Conservation (phyloP, 2,329 filamentous ascomycete genomes). For the Sporothrix globosa region DNA sequence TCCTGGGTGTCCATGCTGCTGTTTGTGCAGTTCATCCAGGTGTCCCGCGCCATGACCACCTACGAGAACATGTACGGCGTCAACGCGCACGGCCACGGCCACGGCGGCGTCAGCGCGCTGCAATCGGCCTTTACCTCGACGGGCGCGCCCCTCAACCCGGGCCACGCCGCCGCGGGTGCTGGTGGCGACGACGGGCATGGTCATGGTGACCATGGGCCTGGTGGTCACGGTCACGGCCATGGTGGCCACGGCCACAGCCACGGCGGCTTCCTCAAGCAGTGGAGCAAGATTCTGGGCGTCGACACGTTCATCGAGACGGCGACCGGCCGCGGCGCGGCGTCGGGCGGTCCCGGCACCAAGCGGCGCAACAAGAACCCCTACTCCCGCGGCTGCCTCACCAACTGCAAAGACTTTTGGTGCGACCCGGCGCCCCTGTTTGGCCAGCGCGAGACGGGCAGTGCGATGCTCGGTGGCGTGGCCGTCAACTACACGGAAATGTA, state of each 20-base stretch:
- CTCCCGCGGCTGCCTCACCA: slow-evolving; percentile 77
- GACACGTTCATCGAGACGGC: slow-evolving; percentile 94
- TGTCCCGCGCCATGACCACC: slow-evolving; percentile 90
- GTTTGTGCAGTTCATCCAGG: slow-evolving; percentile 89
- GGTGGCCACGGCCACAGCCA: slow-evolving; percentile 49
- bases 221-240: slow-evolving; percentile 48
- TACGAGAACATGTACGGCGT: slow-evolving; percentile 94
- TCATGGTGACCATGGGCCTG: slow-evolving; percentile 50
- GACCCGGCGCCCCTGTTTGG: slow-evolving; percentile 83
- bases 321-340: slow-evolving; percentile 74
- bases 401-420: slow-evolving; percentile 96
- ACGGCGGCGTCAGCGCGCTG: slow-evolving; percentile 53
- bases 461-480: slow-evolving; percentile 73
- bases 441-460: slow-evolving; percentile 71
- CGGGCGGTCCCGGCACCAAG: slow-evolving; percentile 52
- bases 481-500: slow-evolving; percentile 92
- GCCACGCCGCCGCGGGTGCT: slow-evolving; percentile 56
- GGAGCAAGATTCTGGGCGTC: slow-evolving; percentile 83
- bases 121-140: slow-evolving; percentile 79
- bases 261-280: slow-evolving; percentile 71
- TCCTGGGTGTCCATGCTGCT: slow-evolving; percentile 98
- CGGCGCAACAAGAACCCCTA: slow-evolving; percentile 74
- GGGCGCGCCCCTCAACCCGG: slow-evolving; percentile 69
- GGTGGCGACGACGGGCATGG: slow-evolving; percentile 52
- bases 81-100: slow-evolving; percentile 53